Base-by-base conservation (phyloP, 2,329 filamentous ascomycete species). In the Paracorniculantispora psalliotae region DNA sequence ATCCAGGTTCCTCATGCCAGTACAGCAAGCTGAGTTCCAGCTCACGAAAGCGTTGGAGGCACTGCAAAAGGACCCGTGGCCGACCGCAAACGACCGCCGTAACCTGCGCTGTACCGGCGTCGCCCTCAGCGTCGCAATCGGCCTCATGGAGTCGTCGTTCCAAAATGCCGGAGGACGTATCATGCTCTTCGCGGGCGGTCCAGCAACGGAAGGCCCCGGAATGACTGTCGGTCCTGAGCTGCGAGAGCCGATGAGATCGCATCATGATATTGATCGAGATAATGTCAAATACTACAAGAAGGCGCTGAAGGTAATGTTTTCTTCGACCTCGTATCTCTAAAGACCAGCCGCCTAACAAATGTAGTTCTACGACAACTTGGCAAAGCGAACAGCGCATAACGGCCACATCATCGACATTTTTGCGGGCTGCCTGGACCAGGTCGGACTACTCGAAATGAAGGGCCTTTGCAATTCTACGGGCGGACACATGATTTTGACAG, bases 221-320 rank as follows among this genome's bases (percentile, higher is more conserved):
- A 92, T 96, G 84, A 94, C 99, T 33, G 94, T 99, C 71, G 92
- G 92, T 2, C 91, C 94, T 25, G 94, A 99, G 75, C 79, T 99
- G 64, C 89, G 93, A 72, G 94, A 99, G 73, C 92, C 96, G 10
- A 97, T 99, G 65, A 89, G 94, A 70, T 97, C 93, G 44, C 94
- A 99, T 76, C 94, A 99, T 75, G 94, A 99, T 69, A 99, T 99
- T 73, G 94, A 99, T 72, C 87, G 92, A 60, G 94, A 99, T 75
- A 97, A 97, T 72, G 96, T 96, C 78, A 99, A 99, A 75, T 97
- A 97, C 77, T 97, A 96, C 79, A 99, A 99, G 82, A 99, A 99
- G 78, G 94, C 94, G 23, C 77, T 97, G 53, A 99, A 97, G 85
- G 89, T 91, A 73, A 6, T 13, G 43, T 49, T n/a, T 2, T 13